Conservation (phyloP, 257 asterid species). For the Parsonsia alboflavescens region DNA sequence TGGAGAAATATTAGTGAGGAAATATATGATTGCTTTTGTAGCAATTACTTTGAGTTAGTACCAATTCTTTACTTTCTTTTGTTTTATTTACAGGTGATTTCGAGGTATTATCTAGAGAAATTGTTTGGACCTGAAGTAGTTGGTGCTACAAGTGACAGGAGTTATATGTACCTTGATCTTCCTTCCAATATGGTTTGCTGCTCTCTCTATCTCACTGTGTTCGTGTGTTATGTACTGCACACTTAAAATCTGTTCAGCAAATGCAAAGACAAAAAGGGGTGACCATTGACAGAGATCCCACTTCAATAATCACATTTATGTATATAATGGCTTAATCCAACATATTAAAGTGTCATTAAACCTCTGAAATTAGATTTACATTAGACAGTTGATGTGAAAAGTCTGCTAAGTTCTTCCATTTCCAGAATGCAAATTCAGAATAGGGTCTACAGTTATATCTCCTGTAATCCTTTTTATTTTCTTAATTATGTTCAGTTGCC, state of each 20-base stretch:
- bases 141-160: slow-evolving; percentile 70
- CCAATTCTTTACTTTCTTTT: not conserved
- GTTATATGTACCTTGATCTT: slow-evolving; percentile 82
- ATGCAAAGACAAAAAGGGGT: not conserved
- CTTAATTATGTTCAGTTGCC: not conserved
- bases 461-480: not conserved
- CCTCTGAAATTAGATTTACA: not conserved
- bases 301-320: no score
- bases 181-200: slow-evolving; percentile 79
- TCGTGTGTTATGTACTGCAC: not conserved
- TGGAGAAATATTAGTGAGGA: no score
- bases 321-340: no score
- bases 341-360: not conserved
- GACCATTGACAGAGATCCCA: not conserved
- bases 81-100: slow-evolving; percentile 44
- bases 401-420: not conserved
- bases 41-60: not conserved
- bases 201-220: slow-evolving; percentile 17
- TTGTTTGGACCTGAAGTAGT: slow-evolving; percentile 66
- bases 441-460: not conserved
- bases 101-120: slow-evolving; percentile 62
- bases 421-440: not conserved
- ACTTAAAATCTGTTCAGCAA: not conserved
- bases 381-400: not conserved
- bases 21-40: no score